Conservation (phyloP, 768 basidiomycete species). For the Mycena kentingensis region DNA sequence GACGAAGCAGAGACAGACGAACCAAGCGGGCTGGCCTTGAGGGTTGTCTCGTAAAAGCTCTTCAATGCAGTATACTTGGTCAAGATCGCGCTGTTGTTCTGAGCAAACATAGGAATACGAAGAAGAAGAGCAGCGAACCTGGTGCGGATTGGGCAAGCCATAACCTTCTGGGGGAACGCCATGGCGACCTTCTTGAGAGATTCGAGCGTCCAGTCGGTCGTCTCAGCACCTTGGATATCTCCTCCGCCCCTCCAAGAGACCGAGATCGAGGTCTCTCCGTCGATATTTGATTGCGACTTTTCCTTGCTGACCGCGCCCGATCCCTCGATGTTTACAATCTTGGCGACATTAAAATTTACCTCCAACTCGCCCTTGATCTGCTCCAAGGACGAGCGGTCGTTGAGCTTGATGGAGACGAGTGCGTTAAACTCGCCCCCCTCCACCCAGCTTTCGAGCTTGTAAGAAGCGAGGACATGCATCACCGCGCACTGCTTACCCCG, state of each 20-base stretch:
- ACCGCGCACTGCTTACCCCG: too few relatives aligned
- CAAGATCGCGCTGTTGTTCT: conserved; percentile 6
- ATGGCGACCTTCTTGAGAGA: conserved; percentile 3
- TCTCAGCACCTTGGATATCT: conserved; percentile 1
- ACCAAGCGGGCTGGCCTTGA: not conserved
- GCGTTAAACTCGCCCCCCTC: conserved; percentile 13
- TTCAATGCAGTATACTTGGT: conserved; percentile 13
- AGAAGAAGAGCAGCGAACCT: not conserved
- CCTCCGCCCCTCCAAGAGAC: conserved; percentile 8
- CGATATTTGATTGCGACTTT: not conserved
- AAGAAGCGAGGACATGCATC: too few relatives aligned
- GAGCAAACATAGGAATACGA: not conserved
- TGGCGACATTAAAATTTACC: not conserved
- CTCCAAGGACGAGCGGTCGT: not conserved
- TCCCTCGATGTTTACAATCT: not conserved
- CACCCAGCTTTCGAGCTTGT: too few relatives aligned
- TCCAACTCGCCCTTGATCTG: not conserved
- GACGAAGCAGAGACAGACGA: not conserved
- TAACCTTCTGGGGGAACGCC: conserved; percentile 7
- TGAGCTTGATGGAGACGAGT: conserved; percentile 12
- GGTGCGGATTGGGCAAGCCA: conserved; percentile 5
- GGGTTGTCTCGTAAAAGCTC: conserved; percentile 2
- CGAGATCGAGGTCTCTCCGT: conserved; percentile 5
- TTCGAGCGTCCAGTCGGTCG: conserved; percentile 4
- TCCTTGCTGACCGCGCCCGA: not conserved